Evolutionary conservation across 805 yeast genomes (phyloP).

Genomic region (Candida quercuum): DNA sequence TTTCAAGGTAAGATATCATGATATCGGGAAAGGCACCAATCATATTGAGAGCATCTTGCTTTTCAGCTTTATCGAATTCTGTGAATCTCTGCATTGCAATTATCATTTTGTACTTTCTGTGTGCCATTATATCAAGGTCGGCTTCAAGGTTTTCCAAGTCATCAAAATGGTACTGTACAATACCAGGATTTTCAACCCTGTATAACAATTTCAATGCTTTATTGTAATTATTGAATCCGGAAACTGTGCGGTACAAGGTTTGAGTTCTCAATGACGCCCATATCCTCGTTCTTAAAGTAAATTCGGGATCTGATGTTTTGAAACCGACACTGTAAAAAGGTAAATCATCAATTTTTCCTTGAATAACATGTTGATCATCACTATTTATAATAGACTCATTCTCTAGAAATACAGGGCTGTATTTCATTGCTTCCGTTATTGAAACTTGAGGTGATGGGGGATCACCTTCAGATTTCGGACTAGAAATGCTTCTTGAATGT

Average conservation of each 20-base stretch:
- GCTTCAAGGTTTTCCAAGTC: conserved; percentile 53
- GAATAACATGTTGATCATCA: conserved; percentile 29
- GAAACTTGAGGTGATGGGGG: not conserved
- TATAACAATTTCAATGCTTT: conserved; percentile 67
- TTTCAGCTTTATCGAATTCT: conserved; percentile 59
- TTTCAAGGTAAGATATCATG: conserved; percentile 49
- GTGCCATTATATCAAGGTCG: conserved; percentile 68
- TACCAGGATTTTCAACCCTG: conserved; percentile 58
- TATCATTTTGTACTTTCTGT: conserved; percentile 72
- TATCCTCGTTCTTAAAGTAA: conserved; percentile 64
- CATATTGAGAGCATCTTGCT: conserved; percentile 60
- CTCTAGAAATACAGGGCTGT: conserved; percentile 2
- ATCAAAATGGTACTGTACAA: conserved; percentile 37
- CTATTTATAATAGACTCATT: conserved; percentile 30
- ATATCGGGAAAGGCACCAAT: conserved; percentile 70
- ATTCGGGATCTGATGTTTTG: conserved; percentile 58
- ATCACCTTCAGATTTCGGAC: not conserved
- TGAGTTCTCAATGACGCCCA: conserved; percentile 88
- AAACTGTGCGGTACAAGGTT: conserved; percentile 74
- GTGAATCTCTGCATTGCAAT: conserved; percentile 86
- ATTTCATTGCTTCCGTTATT: too few relatives aligned
- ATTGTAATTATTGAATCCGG: conserved; percentile 78
- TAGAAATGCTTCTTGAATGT: not conserved
- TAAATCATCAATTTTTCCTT: conserved; percentile 48
- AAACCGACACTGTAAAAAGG: conserved; percentile 74